phyloP scores from a whole-genome alignment of 768 basidiomycete genomes.

The Boletus tylopilopsis region DNA sequence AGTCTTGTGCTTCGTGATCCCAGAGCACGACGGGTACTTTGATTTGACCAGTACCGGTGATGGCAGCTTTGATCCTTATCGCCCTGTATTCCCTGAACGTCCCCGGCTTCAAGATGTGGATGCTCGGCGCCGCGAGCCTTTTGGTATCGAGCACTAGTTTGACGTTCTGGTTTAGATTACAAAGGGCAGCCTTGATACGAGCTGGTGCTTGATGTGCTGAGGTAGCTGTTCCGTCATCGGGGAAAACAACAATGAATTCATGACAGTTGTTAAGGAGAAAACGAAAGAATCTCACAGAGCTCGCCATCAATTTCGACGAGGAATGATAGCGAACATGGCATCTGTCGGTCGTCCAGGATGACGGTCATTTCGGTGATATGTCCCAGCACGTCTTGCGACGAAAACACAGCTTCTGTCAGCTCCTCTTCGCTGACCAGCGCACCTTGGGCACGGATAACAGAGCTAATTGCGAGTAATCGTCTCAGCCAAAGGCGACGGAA shows the following conservation, averaged over 20 bases:
- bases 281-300: background rate
- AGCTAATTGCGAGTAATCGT: background rate
- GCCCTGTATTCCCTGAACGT: conserved; percentile 18
- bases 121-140: conserved; percentile 7
- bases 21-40: conserved; percentile 19
- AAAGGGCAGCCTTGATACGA: conserved; percentile 4
- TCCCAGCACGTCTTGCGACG: conserved; percentile 11
- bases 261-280: no score
- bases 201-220: conserved; percentile 1
- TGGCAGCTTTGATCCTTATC: conserved; percentile 3
- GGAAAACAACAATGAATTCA: background rate
- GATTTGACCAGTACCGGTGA: conserved; percentile 13
- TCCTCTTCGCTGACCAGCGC: conserved; percentile 12
- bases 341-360: conserved; percentile 13
- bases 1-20: conserved; percentile 9
- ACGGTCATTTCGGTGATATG: conserved; percentile 14
- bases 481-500: background rate
- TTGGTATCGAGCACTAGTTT: background rate
- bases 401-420: conserved; percentile 9
- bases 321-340: conserved; percentile 1
- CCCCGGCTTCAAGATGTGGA: conserved; percentile 13
- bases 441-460: background rate
- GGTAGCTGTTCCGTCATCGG: background rate
- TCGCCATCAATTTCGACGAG: conserved; percentile 13
- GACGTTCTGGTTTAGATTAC: conserved; percentile 3